phyloP scores from a whole-genome alignment of 192 early-diverging fungal genomes.

The Oehlia diaphana region DNA sequence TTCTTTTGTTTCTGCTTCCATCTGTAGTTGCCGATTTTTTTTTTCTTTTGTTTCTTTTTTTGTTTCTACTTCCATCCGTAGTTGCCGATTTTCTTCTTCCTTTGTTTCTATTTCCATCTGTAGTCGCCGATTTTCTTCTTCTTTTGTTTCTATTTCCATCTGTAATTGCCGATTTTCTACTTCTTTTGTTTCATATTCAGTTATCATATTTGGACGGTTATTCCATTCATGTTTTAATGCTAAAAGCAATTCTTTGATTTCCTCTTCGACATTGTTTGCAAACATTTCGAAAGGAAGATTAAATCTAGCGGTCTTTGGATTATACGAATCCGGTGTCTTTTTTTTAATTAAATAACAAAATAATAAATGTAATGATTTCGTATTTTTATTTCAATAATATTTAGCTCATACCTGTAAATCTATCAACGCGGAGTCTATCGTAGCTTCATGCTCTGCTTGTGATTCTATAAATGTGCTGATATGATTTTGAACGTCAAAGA shows the following conservation, averaged over 20 bases:
- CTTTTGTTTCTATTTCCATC: slow-evolving; percentile 4
- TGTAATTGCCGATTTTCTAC: slow-evolving; percentile 1
- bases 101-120: slow-evolving; percentile 2
- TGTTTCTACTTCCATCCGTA: not conserved
- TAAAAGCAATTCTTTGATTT: slow-evolving; percentile 6
- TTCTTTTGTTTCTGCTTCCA: no score
- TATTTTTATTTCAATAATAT: not conserved
- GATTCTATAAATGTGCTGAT: not conserved
- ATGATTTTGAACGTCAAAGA: slow-evolving; percentile 21
- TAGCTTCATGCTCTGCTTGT: not conserved
- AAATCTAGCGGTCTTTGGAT: not conserved
- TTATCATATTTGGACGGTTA: not conserved
- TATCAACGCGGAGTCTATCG: slow-evolving; percentile 9
- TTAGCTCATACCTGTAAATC: not conserved
- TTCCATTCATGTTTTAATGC: slow-evolving; percentile 18
- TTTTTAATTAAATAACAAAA: not conserved
- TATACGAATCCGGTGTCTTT: slow-evolving; percentile 26
- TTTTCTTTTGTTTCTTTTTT: not conserved
- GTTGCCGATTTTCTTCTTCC: slow-evolving; percentile 4
- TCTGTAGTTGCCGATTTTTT: not conserved
- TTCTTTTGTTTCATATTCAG: not conserved
- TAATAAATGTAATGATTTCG: not conserved
- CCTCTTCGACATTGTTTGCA: slow-evolving; percentile 20
- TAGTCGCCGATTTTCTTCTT: slow-evolving; percentile 6
- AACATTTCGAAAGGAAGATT: slow-evolving; percentile 24